Conservation (phyloP, 116 monocot genomes). For the Iris pallida region DNA sequence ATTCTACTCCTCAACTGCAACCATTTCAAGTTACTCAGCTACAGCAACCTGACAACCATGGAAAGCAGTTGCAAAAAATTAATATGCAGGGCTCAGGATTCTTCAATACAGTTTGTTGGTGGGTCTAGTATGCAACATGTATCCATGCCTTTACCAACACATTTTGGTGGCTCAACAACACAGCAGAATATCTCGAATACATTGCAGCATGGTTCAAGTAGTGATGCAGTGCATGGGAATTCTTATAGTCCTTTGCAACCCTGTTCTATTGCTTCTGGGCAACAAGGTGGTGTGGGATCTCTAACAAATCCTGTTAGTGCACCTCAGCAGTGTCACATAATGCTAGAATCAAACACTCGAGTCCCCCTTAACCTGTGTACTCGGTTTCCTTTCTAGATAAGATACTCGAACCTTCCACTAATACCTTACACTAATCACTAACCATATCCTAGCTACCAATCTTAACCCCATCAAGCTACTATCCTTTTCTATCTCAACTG, state of each 20-base stretch:
- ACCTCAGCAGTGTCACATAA: conserved; percentile 34
- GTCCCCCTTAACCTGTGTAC: too few species aligned
- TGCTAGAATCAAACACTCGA: too few species aligned
- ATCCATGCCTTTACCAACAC: conserved; percentile 34
- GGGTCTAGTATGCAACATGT: conserved; percentile 38
- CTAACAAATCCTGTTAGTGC: conserved; percentile 34
- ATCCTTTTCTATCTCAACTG: too few species aligned
- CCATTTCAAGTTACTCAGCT: conserved; percentile 45
- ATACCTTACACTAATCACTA: too few species aligned
- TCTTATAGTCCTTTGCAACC: conserved; percentile 41
- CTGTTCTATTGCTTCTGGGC: conserved; percentile 29
- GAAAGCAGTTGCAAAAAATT: conserved; percentile 53
- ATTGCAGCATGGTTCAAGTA: conserved; percentile 28
- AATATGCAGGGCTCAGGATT: conserved; percentile 39
- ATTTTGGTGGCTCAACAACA: conserved; percentile 15
- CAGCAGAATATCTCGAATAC: conserved; percentile 38
- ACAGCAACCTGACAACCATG: conserved; percentile 59
- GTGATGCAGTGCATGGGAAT: conserved; percentile 33
- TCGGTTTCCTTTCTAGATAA: too few species aligned
- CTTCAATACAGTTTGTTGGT: conserved; percentile 27
- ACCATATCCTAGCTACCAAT: too few species aligned
- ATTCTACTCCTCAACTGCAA: conserved; percentile 38
- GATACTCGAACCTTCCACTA: too few species aligned
- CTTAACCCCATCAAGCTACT: too few species aligned
- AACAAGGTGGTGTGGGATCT: conserved; percentile 33